Evolutionary conservation across 768 basidiomycete genomes (phyloP).

Genomic region (Leccinum disarticulatum): DNA sequence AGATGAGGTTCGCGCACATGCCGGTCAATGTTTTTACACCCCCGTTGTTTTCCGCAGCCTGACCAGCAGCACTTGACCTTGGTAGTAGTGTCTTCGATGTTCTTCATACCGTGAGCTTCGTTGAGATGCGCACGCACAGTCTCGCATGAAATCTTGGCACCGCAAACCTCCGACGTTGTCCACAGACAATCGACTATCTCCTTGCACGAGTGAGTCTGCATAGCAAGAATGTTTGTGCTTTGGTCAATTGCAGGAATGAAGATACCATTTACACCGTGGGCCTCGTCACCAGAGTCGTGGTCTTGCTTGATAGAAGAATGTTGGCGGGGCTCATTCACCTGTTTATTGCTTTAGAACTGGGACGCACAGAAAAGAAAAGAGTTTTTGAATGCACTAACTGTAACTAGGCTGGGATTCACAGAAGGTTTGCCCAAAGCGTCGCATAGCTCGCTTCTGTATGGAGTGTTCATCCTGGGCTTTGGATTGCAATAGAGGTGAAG

Average conservation of each 20-base stretch:
- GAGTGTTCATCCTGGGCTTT: not conserved
- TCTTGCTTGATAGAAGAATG: not conserved
- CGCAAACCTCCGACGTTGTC: not conserved
- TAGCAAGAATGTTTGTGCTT: not conserved
- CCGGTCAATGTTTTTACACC: slow-evolving; percentile 4
- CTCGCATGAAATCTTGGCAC: not conserved
- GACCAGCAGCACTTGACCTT: not conserved
- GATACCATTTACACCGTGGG: not conserved
- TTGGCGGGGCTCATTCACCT: not conserved
- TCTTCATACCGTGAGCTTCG: not conserved
- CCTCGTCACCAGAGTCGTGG: not conserved
- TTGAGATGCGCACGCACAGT: not conserved
- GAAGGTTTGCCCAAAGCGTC: not conserved
- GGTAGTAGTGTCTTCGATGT: accelerated
- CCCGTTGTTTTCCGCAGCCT: accelerated
- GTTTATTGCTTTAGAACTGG: not conserved
- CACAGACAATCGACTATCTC: not conserved
- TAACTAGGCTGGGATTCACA: too few relatives aligned
- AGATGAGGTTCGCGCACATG: slow-evolving; percentile 2
- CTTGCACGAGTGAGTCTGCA: not conserved
- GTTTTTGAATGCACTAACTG: not conserved
- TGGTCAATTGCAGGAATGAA: not conserved
- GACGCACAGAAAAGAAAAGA: not conserved
- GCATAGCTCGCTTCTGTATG: not conserved
- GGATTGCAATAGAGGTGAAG: not conserved